These are phyloP conservation scores for Neurospora sp. DNA, from an alignment of 495 filamentous ascomycete genomes.

Conservation along the genomic window DNA sequence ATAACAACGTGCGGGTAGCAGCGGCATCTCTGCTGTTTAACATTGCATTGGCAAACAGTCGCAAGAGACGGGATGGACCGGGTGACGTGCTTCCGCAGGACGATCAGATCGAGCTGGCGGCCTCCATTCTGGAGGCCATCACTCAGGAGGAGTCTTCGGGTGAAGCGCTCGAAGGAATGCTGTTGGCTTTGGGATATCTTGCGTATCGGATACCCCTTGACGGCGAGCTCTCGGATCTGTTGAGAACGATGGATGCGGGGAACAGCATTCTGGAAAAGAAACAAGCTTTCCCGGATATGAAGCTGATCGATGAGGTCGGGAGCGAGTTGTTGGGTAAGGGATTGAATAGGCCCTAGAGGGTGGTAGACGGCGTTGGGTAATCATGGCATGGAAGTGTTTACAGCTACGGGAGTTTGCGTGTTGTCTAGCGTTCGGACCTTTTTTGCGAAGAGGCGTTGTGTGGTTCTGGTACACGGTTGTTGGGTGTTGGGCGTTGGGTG, in stretches of 20 bases:
- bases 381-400: not conserved
- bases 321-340: slow-evolving; percentile 31
- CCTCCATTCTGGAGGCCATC: slow-evolving; percentile 68
- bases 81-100: slow-evolving; percentile 53
- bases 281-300: slow-evolving; percentile 41
- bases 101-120: slow-evolving; percentile 68
- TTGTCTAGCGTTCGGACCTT: not conserved
- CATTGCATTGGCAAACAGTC: slow-evolving; percentile 58
- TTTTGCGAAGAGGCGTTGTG: not conserved
- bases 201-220: slow-evolving; percentile 58
- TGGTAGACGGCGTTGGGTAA: not conserved
- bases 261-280: slow-evolving; percentile 47
- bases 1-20: slow-evolving; percentile 53
- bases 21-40: slow-evolving; percentile 81
- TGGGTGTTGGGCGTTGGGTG: not conserved
- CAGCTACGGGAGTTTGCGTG: not conserved
- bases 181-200: slow-evolving; percentile 63
- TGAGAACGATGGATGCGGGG: slow-evolving; percentile 58
- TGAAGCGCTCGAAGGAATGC: slow-evolving; percentile 62
- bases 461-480: not conserved
- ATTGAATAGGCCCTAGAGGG: slow-evolving; percentile 15
- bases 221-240: slow-evolving; percentile 65
- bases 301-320: slow-evolving; percentile 51
- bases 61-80: slow-evolving; percentile 45
- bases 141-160: slow-evolving; percentile 51